Percentiles rank a stretch among this genome's conserved stretches.
phyloP scores from a whole-genome alignment of 2,329 filamentous ascomycete species.

The Raffaelea ambrosiae region DNA sequence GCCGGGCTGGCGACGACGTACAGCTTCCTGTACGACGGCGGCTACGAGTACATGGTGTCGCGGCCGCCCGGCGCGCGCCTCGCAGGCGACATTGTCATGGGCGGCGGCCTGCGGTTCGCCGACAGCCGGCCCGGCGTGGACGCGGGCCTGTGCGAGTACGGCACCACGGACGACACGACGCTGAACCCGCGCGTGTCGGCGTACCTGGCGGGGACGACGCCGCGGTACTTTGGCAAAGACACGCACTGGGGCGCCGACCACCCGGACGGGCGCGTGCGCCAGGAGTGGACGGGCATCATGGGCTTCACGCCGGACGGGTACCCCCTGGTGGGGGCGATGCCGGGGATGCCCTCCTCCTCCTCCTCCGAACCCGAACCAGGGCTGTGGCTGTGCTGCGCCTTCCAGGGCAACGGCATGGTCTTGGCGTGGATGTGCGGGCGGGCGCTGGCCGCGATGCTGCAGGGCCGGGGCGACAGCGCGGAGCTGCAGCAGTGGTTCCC shows the following conservation, averaged over 20 bases:
- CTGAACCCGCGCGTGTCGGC: slow-evolving; percentile 41
- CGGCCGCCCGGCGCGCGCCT: slow-evolving; percentile 35
- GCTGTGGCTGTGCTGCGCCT: slow-evolving; percentile 49
- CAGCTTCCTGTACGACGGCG: slow-evolving; percentile 50
- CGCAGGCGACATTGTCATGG: slow-evolving; percentile 50
- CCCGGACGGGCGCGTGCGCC: slow-evolving; percentile 29
- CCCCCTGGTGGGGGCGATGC: slow-evolving; percentile 43
- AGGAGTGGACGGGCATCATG: slow-evolving; percentile 47
- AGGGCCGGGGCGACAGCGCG: slow-evolving; percentile 19
- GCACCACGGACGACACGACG: slow-evolving; percentile 46
- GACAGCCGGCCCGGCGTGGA: slow-evolving; percentile 23
- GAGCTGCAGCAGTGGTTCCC: slow-evolving; percentile 43
- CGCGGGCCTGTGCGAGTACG: slow-evolving; percentile 38
- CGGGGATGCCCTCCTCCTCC: too few relatives aligned
- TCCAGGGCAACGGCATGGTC: slow-evolving; percentile 62
- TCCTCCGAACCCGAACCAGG: too few relatives aligned
- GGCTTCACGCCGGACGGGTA: slow-evolving; percentile 44
- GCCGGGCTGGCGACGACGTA: slow-evolving; percentile 40
- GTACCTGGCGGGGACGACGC: slow-evolving; percentile 34
- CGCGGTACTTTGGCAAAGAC: slow-evolving; percentile 39
- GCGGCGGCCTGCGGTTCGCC: slow-evolving; percentile 38
- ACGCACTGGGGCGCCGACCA: slow-evolving; percentile 36
- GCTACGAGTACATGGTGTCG: slow-evolving; percentile 61
- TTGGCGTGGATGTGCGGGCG: slow-evolving; percentile 51
- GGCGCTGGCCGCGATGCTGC: slow-evolving; percentile 47